Evolutionary conservation across 805 yeast genomes (phyloP), one percentile per base, ranked within the genome.

Genomic region (Candida berthetii): DNA sequence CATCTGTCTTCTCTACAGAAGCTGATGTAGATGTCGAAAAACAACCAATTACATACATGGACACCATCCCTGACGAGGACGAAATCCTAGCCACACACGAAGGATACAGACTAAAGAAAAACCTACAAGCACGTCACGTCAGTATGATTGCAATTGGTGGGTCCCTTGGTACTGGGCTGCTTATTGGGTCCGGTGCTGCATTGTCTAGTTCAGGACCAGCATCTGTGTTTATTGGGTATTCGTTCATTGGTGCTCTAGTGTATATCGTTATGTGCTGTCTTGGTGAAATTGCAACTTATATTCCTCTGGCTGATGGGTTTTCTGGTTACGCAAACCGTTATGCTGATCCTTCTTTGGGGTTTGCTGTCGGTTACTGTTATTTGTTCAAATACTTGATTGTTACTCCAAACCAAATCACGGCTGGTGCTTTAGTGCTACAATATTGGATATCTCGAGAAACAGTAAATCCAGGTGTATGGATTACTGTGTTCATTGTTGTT

Each of bases 71-170:
- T 3, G 25, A 33, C 15, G 43, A 41, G 16, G 22, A 37, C 3
- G 39, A 41, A n/a, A 16, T 41, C 27, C 25, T 41, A 3, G 55
- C 52, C 5, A 42, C 42, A 11, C 54, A 52, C 33, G 58, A 54
- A 14, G 56, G 58, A 20, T 54, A 46, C 37, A 44, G 51, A 35
- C 38, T 52, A 15, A 48, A 54, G 31, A 41, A 52, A 34, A 25
- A 47, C 61, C 61, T 79, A 53, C 75, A 76, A 51, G 66, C 71
- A 31, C 71, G 84, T 62, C 85, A 80, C 54, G 61, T 81, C 50
- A 75, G 76, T 45, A 78, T 82, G 75, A 72, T 82, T 48, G 82
- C 87, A 38, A 73, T 82, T 44, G 88, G 85, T 48, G 85, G 86
- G 54, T 73, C 81, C 41, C 74, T 82, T 46, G 88, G 88, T 62